Conservation (phyloP, 2,329 filamentous ascomycete genomes). For the Cercospora brassicicola region DNA sequence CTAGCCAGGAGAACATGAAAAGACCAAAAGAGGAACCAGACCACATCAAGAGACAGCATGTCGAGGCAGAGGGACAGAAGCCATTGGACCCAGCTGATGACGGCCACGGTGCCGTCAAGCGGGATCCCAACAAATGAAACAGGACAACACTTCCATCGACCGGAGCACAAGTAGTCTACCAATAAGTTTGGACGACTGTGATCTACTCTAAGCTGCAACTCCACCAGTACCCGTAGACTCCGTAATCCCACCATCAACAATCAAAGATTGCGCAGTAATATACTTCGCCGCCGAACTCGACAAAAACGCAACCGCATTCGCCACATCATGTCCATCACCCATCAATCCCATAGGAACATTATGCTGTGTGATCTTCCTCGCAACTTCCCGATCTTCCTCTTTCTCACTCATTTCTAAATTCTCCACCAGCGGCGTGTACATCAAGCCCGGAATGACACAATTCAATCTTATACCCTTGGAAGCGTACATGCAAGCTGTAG, state of each 20-base stretch:
- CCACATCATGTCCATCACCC: slow-evolving; percentile 62
- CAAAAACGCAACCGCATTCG: slow-evolving; percentile 84
- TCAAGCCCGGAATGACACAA: slow-evolving; percentile 57
- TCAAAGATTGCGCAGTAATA: slow-evolving; percentile 75
- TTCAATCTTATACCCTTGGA: slow-evolving; percentile 50
- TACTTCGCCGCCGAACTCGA: slow-evolving; percentile 83
- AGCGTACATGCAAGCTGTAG: slow-evolving; percentile 51
- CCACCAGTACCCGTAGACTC: slow-evolving; percentile 32
- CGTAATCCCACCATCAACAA: slow-evolving; percentile 35
- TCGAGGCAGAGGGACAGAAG: slow-evolving; percentile 26
- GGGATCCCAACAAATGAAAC: neutral
- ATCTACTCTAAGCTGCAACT: neutral
- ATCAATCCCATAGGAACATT: slow-evolving; percentile 62
- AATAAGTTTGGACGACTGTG: neutral
- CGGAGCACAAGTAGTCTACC: neutral
- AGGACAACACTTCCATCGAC: neutral
- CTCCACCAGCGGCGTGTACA: slow-evolving; percentile 56
- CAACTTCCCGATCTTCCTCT: slow-evolving; percentile 51
- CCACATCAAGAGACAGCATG: slow-evolving; percentile 26
- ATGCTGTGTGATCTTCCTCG: slow-evolving; percentile 53
- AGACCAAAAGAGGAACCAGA: slow-evolving; percentile 25
- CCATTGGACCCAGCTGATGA: slow-evolving; percentile 29
- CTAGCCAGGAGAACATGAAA: slow-evolving; percentile 22
- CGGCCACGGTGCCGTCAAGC: neutral
- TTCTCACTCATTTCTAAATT: slow-evolving; percentile 48